Evolutionary conservation across 345 rosid species (phyloP).

Genomic region (Gossypium turneri): DNA sequence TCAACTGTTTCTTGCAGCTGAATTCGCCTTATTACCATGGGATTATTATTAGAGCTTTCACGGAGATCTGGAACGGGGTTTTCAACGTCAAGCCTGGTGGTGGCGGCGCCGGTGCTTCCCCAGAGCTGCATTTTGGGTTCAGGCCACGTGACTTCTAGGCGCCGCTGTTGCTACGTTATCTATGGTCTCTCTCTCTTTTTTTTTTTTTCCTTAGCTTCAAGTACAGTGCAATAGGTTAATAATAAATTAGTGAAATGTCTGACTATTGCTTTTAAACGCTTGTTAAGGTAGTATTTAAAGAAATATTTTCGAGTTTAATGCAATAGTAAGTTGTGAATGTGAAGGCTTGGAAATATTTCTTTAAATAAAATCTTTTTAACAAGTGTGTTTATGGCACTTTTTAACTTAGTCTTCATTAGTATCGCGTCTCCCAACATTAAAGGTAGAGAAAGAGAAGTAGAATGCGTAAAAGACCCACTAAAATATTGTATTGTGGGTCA

Average conservation of each 20-base stretch:
- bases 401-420: neutral
- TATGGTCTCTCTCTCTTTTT: too few relatives aligned
- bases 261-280: neutral
- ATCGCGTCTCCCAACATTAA: neutral
- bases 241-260: neutral
- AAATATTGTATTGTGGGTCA: neutral
- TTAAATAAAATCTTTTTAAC: slow-evolving; percentile 1
- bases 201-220: neutral
- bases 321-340: neutral
- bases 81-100: slow-evolving; percentile 36
- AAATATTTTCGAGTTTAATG: slow-evolving; percentile 11
- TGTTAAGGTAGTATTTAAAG: neutral
- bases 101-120: neutral
- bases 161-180: neutral
- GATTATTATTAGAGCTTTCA: slow-evolving; percentile 75
- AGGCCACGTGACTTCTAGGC: slow-evolving; percentile 27
- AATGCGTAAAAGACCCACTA: neutral
- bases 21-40: slow-evolving; percentile 80
- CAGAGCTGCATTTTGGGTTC: slow-evolving; percentile 15
- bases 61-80: slow-evolving; percentile 92
- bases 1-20: slow-evolving; percentile 77
- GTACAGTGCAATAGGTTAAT: neutral
- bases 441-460: neutral
- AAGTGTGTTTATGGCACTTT: neutral
- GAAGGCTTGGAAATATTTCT: slow-evolving; percentile 4